Evolutionary conservation across 139 green algal genomes (phyloP).

Genomic region (Chlamydomonas incerta): DNA sequence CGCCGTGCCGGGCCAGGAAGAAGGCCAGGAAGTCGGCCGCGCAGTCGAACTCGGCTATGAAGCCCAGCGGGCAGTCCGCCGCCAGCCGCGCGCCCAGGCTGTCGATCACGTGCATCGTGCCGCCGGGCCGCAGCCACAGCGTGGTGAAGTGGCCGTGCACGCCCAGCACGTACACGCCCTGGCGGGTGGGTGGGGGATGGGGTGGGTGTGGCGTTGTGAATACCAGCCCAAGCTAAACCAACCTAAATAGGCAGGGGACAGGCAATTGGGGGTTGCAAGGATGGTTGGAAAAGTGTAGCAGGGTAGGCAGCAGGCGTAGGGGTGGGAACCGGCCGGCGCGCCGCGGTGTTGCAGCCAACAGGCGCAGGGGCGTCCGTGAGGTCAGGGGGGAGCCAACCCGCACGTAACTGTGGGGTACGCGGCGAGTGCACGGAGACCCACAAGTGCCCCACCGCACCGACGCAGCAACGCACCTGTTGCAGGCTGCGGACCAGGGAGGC

Average conservation of each 20-base stretch:
- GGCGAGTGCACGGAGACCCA: too few species aligned
- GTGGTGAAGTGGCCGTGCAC: conserved; percentile 34
- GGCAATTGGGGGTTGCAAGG: too few species aligned
- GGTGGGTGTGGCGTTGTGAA: background rate
- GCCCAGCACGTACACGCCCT: conserved; percentile 43
- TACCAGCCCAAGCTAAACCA: too few species aligned
- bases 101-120: conserved; percentile 25
- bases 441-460: too few species aligned
- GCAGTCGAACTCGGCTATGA: conserved; percentile 22
- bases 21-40: conserved; percentile 12
- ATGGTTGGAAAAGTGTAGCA: too few species aligned
- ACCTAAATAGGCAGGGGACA: too few species aligned
- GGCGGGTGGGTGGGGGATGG: background rate
- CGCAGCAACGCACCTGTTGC: background rate
- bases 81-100: conserved; percentile 18
- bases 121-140: conserved; percentile 33
- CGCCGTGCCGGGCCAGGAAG: background rate
- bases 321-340: too few species aligned
- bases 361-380: too few species aligned
- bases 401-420: too few species aligned
- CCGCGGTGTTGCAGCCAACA: too few species aligned
- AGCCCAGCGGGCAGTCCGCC: conserved; percentile 31
- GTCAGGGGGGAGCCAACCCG: too few species aligned
- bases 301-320: too few species aligned
- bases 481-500: conserved; percentile 4